Conservation (phyloP, 1,284 basidiomycete genomes). For the Ustilago xerochloae region DNA sequence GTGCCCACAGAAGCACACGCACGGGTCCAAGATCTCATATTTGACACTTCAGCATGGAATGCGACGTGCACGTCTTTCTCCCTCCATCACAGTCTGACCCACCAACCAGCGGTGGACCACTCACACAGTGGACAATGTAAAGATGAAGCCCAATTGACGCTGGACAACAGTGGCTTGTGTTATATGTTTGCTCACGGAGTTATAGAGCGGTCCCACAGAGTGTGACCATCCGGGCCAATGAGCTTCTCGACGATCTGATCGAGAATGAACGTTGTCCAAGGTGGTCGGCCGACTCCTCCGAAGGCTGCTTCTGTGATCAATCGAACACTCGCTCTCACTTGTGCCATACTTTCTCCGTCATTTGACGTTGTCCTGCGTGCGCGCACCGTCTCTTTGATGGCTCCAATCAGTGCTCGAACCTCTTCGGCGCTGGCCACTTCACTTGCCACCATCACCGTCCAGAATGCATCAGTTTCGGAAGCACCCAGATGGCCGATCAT, state of each 20-base stretch:
- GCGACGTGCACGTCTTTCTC: background rate
- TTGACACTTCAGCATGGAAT: background rate
- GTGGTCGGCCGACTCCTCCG: conserved; percentile 11
- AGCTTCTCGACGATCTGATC: conserved; percentile 16
- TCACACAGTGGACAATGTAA: background rate
- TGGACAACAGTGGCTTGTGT: background rate
- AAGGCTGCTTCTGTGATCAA: conserved; percentile 31
- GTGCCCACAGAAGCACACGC: background rate
- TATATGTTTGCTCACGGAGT: too few relatives aligned
- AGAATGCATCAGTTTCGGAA: conserved; percentile 4
- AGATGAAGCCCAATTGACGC: background rate
- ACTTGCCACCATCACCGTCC: conserved; percentile 14
- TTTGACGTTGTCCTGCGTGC: background rate
- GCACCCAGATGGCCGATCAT: background rate
- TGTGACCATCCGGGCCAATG: background rate
- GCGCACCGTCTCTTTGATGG: conserved; percentile 11
- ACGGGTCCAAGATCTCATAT: background rate
- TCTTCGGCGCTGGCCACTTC: conserved; percentile 18
- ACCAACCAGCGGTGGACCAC: background rate
- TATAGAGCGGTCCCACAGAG: too few relatives aligned
- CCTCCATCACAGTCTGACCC: background rate
- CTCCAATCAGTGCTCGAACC: conserved; percentile 15
- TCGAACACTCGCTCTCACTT: background rate
- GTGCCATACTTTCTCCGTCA: background rate
- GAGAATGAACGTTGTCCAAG: conserved; percentile 26